Base-by-base conservation (phyloP, 768 basidiomycete genomes). In the Amanita muscaria region DNA sequence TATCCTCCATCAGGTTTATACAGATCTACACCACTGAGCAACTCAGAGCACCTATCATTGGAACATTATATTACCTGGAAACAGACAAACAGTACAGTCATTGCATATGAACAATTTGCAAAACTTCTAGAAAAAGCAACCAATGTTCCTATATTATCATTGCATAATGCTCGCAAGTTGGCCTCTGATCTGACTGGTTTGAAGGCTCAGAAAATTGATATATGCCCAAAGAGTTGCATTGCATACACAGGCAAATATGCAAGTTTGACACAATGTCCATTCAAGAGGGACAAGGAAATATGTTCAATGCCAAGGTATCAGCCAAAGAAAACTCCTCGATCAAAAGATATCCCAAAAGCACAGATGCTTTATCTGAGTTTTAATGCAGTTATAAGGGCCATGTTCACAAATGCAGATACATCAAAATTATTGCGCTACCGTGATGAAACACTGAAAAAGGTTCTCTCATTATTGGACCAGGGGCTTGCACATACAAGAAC, bases 401-500 rank as follows among this genome's bases (percentile, higher is more conserved):
- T 60, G 30, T 60, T 49, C 51, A 56, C 58, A 27, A 60, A 61
- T 55, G 50, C 43, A 32, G 53, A 58, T 8, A 55, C 53, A 18
- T 51, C 58, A 16, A 36, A 16, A 30, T 44, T 54, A 2, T 27
- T 60, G 27, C 49, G 56, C 10, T 40, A 62, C 44, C 49, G 55
- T 32, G 61, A 62, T 36, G 41, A 43, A n/a, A 46, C 44, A 30
- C 32, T 60, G 8, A 32, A 58, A 36, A 24, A 47, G 32, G 54
- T 44, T 24, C 43, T 61, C 3, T 34, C 56, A 25, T 6, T 11
- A 5, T 14, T 59, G 29, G 25, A 55, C 33, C 54, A 44, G 30
- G 47, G 24, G 16, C 50, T 50, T 3, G 35, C 34, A 5, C 33
- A 19, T 22, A 34, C 12, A 23, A 32, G 16, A 40, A 29, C 4